Base-by-base conservation (phyloP, 306 rosid genomes). In the Trifolium repens region DNA sequence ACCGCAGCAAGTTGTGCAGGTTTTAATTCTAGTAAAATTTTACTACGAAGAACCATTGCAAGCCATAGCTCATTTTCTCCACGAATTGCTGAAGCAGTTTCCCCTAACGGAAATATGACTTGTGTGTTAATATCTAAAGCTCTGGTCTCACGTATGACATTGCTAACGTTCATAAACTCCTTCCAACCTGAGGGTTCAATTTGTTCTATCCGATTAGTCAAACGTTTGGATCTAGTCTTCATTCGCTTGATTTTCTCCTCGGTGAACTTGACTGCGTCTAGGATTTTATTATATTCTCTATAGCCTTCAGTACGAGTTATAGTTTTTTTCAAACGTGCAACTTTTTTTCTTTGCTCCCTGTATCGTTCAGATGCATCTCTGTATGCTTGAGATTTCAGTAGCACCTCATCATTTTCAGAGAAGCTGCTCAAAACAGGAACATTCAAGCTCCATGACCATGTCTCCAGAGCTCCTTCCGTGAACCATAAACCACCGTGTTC, bases 101-200 rank as follows among this genome's bases (percentile, higher is more conserved):
- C 94, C 13, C 98, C 98, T 4, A 91, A 93, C 4, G 97, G 98
- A 79, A 86, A 94, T 80, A 88, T 86, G 39, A 87, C 79, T 16
- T 84, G 88, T 14, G 90, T 84, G 39, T 94, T 94, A 11, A 85
- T 87, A 67, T 94, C 96, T 72, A 94, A 77, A 39, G 98, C 94
- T 74, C 97, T 86, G 34, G 85, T 73, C 83, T 91, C 97, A 44
- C 87, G 98, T 73, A 94, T 94, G 77, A 94, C 97, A 74, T 89
- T 90, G 89, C 98, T 89, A 75, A 94, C 90, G 80, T 91, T 94
- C 86, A 90, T 75, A 85, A 94, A 94, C 81, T 91, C 98, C 86
- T 91, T 94, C 98, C 98, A 94, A n/a, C 98, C 98, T 5, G 98
- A 90, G 63, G 98, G 98, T 76, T 94, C 98, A 58, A 91, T 94